Conservation (phyloP, 2,329 filamentous ascomycete genomes). For the Ophiostoma ulmi region DNA sequence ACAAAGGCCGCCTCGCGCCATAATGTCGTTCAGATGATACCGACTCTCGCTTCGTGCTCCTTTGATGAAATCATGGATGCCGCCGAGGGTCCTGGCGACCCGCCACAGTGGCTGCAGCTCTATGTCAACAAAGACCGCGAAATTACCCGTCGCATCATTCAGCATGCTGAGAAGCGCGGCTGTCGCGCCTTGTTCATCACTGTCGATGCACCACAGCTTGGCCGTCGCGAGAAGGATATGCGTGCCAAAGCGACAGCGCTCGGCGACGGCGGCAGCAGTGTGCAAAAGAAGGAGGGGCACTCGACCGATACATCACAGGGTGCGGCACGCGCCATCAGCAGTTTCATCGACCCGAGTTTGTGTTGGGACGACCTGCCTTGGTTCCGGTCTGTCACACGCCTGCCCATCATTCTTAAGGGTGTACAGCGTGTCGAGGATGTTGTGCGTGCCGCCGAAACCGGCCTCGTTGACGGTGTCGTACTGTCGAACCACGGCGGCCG, state of each 20-base stretch:
- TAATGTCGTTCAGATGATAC: conserved; percentile 96
- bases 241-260: conserved; percentile 69
- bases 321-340: conserved; percentile 88
- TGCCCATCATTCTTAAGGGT: conserved; percentile 95
- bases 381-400: conserved; percentile 83
- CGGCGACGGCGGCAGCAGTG: conserved; percentile 68
- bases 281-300: conserved; percentile 72
- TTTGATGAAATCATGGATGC: conserved; percentile 97
- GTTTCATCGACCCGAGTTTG: conserved; percentile 92
- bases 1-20: conserved; percentile 80
- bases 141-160: conserved; percentile 83
- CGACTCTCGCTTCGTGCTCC: conserved; percentile 90
- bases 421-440: conserved; percentile 96
- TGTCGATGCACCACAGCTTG: conserved; percentile 92
- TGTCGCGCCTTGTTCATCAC: conserved; percentile 98
- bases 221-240: conserved; percentile 96
- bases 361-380: conserved; percentile 92
- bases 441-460: conserved; percentile 72
- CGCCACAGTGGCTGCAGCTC: conserved; percentile 88
- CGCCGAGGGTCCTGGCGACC: conserved; percentile 60
- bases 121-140: conserved; percentile 94
- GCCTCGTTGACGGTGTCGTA: conserved; percentile 76
- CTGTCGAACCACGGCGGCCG: conserved; percentile 94
- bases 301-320: conserved; percentile 83
- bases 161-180: conserved; percentile 85